Conservation (phyloP, 2,329 filamentous ascomycete genomes). For the Botrytis medusae region DNA sequence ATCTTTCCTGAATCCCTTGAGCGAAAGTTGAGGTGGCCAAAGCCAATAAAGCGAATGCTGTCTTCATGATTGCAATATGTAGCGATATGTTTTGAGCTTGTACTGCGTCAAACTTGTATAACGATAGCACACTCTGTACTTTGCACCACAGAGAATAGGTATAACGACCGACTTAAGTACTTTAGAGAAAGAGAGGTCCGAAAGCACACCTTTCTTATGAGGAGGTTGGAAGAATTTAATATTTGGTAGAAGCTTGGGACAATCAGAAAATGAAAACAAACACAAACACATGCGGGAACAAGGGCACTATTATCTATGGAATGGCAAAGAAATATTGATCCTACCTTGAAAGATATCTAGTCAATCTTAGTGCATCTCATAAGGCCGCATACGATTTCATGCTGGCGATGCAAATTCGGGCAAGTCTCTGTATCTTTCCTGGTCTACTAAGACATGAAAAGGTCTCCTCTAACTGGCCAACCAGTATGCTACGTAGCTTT, state of each 20-base stretch:
- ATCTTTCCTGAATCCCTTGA: slow-evolving; percentile 20
- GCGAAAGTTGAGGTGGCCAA: slow-evolving; percentile 20
- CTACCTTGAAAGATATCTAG: not conserved
- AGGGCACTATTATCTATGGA: slow-evolving; percentile 3
- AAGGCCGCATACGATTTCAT: slow-evolving; percentile 10
- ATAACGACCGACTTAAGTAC: slow-evolving; percentile 21
- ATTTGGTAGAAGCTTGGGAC: not conserved
- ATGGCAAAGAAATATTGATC: slow-evolving; percentile 10
- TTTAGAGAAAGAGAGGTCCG: not conserved
- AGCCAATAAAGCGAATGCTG: slow-evolving; percentile 19
- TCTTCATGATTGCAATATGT: slow-evolving; percentile 16
- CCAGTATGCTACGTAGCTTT: slow-evolving; percentile 9
- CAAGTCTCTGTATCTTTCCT: slow-evolving; percentile 7
- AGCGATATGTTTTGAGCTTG: not conserved
- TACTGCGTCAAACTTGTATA: slow-evolving; percentile 5
- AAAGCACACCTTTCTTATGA: slow-evolving; percentile 4
- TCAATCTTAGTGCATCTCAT: slow-evolving; percentile 8
- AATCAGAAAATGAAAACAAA: slow-evolving; percentile 11
- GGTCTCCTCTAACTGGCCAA: slow-evolving; percentile 8
- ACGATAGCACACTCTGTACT: slow-evolving; percentile 15
- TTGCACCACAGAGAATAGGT: slow-evolving; percentile 13
- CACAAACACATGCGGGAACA: slow-evolving; percentile 20
- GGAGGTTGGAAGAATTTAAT: slow-evolving; percentile 16
- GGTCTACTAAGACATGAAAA: slow-evolving; percentile 7
- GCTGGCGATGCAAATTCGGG: slow-evolving; percentile 17